Evolutionary conservation across 2,329 filamentous ascomycete species (phyloP).

Genomic region (Geosmithia flava): DNA sequence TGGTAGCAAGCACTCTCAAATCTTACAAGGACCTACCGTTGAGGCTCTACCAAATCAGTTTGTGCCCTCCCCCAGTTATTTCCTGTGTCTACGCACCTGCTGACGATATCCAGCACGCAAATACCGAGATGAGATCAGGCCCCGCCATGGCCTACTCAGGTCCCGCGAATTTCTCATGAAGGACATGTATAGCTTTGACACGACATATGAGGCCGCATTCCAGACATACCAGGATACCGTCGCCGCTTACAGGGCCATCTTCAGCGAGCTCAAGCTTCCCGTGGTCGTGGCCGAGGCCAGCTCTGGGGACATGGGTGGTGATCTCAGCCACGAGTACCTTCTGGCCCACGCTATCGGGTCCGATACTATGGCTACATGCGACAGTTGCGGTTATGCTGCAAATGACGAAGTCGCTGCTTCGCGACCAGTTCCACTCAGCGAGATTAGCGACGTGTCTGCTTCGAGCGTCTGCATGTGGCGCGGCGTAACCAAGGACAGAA

Average conservation of each 20-base stretch:
- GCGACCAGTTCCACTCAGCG: neutral
- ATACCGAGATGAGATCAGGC: slow-evolving; percentile 85
- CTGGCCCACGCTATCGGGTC: slow-evolving; percentile 70
- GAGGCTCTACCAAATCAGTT: slow-evolving; percentile 81
- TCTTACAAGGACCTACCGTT: slow-evolving; percentile 83
- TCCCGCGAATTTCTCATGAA: slow-evolving; percentile 96
- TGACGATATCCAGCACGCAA: slow-evolving; percentile 56
- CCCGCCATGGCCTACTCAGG: slow-evolving; percentile 76
- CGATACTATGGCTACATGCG: slow-evolving; percentile 71
- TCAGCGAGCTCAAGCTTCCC: slow-evolving; percentile 71
- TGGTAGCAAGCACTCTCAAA: slow-evolving; percentile 60
- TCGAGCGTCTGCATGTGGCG: slow-evolving; percentile 35
- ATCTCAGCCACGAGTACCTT: slow-evolving; percentile 90
- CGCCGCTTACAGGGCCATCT: slow-evolving; percentile 61
- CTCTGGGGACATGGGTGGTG: slow-evolving; percentile 93
- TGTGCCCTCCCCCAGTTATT: slow-evolving; percentile 12
- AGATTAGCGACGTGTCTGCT: neutral
- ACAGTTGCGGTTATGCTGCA: slow-evolving; percentile 59
- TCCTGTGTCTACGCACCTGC: slow-evolving; percentile 6
- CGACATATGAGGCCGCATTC: slow-evolving; percentile 53
- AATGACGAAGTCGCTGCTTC: slow-evolving; percentile 71
- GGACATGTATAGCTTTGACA: slow-evolving; percentile 92
- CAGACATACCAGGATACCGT: slow-evolving; percentile 68
- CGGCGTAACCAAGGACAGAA: slow-evolving; percentile 55
- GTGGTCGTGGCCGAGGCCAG: slow-evolving; percentile 80